Percentiles rank a stretch among this genome's conserved stretches.
These are phyloP conservation scores for Dendrobium officinale DNA, from an alignment of 106 monocot species.

Conservation along the genomic window DNA sequence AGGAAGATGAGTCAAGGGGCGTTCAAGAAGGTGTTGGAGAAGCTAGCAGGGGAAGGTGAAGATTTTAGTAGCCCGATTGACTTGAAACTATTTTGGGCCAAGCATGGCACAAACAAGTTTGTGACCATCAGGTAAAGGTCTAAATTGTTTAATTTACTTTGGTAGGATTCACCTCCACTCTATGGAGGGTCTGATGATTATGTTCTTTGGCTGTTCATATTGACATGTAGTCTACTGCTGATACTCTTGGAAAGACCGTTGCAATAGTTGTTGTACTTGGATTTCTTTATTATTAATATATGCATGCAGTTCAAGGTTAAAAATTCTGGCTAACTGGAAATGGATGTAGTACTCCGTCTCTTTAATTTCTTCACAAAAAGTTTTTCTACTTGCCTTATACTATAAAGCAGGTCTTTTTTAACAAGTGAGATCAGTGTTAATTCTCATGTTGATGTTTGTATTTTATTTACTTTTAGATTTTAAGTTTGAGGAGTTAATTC, in stretches of 20 bases:
- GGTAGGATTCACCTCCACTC: neutral
- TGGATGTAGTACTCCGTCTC: slow-evolving; percentile 9
- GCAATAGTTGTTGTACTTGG: slow-evolving; percentile 11
- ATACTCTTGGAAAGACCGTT: slow-evolving; percentile 9
- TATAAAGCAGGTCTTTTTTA: neutral
- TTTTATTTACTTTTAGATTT: neutral
- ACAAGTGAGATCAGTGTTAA: neutral
- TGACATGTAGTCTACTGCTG: slow-evolving; percentile 16
- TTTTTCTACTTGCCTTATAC: neutral
- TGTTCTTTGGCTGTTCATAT: slow-evolving; percentile 23
- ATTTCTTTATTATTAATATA: slow-evolving; percentile 14
- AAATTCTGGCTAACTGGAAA: neutral
- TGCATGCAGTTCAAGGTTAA: slow-evolving; percentile 18
- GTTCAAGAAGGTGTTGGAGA: slow-evolving; percentile 58
- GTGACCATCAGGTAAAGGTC: slow-evolving; percentile 52
- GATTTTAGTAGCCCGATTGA: slow-evolving; percentile 45
- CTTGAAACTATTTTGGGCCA: slow-evolving; percentile 47
- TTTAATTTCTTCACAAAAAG: slow-evolving; percentile 6
- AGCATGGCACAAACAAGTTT: slow-evolving; percentile 65
- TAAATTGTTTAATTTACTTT: slow-evolving; percentile 9
- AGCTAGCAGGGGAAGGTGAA: slow-evolving; percentile 47
- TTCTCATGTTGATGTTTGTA: neutral
- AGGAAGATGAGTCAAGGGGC: slow-evolving; percentile 60
- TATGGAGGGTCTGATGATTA: neutral
- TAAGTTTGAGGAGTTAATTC: neutral